A percentile compares a stretch with the other conserved stretches of the same genome.
phyloP scores from a whole-genome alignment of 1,139 yeast species.

The Saccharomyces pastorianus region DNA sequence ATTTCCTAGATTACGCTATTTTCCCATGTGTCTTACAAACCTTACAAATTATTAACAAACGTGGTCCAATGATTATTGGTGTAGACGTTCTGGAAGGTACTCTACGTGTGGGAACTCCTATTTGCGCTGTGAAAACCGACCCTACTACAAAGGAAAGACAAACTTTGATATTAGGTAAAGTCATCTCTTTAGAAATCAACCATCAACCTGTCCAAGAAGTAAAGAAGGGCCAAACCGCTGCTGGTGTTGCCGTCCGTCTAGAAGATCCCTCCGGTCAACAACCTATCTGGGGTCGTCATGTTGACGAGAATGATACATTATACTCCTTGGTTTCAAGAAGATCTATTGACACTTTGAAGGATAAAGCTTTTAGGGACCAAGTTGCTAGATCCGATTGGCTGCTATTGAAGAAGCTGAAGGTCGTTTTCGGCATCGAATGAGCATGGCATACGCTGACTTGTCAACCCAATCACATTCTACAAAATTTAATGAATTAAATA shows the following conservation, averaged over 20 bases:
- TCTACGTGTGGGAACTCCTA: constrained; percentile 86
- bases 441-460: not conserved
- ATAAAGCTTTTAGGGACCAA: constrained; percentile 91
- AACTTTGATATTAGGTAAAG: constrained; percentile 72
- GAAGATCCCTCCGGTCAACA: constrained; percentile 88
- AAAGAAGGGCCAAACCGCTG: constrained; percentile 90
- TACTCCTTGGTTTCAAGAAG: constrained; percentile 82
- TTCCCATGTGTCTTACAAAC: constrained; percentile 95
- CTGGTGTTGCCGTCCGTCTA: constrained; percentile 97
- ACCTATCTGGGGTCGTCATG: constrained; percentile 99
- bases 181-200: constrained; percentile 84
- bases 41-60: constrained; percentile 91
- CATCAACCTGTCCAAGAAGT: constrained; percentile 75
- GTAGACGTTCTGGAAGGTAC: constrained; percentile 93
- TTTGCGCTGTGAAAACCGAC: constrained; percentile 85
- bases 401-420: constrained; percentile 78
- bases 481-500: not conserved
- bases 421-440: constrained; percentile 52
- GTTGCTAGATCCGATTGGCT: constrained; percentile 95
- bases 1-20: constrained; percentile 78
- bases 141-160: constrained; percentile 74
- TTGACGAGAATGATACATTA: constrained; percentile 81
- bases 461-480: not conserved
- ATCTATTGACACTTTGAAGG: constrained; percentile 94
- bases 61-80: constrained; percentile 99